Conservation (phyloP, 2,329 filamentous ascomycete species). For the Alternaria sp. region DNA sequence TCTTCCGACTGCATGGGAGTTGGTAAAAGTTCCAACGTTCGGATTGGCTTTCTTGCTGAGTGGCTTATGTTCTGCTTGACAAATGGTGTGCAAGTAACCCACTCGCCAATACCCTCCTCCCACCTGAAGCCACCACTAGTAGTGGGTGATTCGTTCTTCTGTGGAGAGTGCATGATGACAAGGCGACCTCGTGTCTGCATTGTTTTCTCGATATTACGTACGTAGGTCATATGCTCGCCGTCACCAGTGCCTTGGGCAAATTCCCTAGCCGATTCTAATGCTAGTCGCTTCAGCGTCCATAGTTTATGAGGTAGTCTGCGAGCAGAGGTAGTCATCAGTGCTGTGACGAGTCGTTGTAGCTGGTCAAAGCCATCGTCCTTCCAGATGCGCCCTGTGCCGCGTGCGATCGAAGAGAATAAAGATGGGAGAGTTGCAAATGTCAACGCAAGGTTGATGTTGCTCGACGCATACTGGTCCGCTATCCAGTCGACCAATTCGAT, state of each 20-base stretch:
- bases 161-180: conserved; percentile 36
- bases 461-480: conserved; percentile 32
- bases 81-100: conserved; percentile 55
- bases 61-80: conserved; percentile 28
- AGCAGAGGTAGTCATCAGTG: conserved; percentile 34
- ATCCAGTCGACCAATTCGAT: conserved; percentile 32
- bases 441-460: conserved; percentile 30
- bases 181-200: conserved; percentile 41
- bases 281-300: conserved; percentile 49
- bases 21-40: conserved; percentile 34
- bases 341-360: conserved; percentile 40
- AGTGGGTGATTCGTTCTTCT: conserved; percentile 39
- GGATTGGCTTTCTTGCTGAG: conserved; percentile 25
- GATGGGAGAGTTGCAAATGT: conserved; percentile 36
- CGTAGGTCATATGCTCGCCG: conserved; percentile 38
- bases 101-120: conserved; percentile 58
- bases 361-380: conserved; percentile 46
- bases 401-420: conserved; percentile 45
- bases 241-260: conserved; percentile 45
- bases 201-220: conserved; percentile 42
- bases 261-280: conserved; percentile 48
- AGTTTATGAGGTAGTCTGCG: conserved; percentile 39
- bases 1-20: conserved; percentile 40
- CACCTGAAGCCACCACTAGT: conserved; percentile 48
- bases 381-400: conserved; percentile 47